Base-by-base conservation (phyloP, 2,329 filamentous ascomycete genomes). In the Sporothrix brunneoviolacea region DNA sequence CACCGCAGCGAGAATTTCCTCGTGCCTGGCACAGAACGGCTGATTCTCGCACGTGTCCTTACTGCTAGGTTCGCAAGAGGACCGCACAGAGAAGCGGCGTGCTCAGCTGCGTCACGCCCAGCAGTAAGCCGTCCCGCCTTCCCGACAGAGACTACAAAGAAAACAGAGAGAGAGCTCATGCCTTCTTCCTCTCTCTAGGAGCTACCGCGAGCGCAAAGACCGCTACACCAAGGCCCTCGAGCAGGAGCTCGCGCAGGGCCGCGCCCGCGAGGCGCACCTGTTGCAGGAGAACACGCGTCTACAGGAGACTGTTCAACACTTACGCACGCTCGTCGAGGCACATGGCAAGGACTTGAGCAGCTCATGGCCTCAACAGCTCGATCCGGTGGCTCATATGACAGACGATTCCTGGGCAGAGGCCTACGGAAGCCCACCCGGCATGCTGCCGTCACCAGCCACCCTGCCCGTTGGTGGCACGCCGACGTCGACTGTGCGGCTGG, bases 131-230 rank as follows among this genome's bases (percentile, higher is more conserved):
- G 18, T 4, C 19, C 4, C n/a, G n/a, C n/a, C n/a, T n/a, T n/a
- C n/a, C n/a, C n/a, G n/a, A n/a, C n/a, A n/a, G n/a, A n/a, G n/a
- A n/a, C n/a, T 27, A 24, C 19, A 7, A 16, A 5, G 13, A 12
- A 2, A 7, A 40, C 38, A 6, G 12, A 33, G 16, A 21, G 16
- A 30, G 16, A 13, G 2, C n/a, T n/a, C n/a, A n/a, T n/a, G n/a
- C 5, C 8, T 4, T 16, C 10, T 6, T 8, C 18, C 35, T n/a
- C 36, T 33, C 22, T 28, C n/a, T 10, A 52, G 53, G 18, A 51
- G 47, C 10, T 53, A 53, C 16, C 50, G 47, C 3, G 53, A 48
- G 15, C 47, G 50, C 3, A 55, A 53, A 33, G 53, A 53, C n/a
- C 42, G 43, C 3, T 55, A 52, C 18, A 45, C 50, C 8, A 45